Evolutionary conservation across 2,329 filamentous ascomycete species (phyloP).

Genomic region (Neoarthrinium moseri): DNA sequence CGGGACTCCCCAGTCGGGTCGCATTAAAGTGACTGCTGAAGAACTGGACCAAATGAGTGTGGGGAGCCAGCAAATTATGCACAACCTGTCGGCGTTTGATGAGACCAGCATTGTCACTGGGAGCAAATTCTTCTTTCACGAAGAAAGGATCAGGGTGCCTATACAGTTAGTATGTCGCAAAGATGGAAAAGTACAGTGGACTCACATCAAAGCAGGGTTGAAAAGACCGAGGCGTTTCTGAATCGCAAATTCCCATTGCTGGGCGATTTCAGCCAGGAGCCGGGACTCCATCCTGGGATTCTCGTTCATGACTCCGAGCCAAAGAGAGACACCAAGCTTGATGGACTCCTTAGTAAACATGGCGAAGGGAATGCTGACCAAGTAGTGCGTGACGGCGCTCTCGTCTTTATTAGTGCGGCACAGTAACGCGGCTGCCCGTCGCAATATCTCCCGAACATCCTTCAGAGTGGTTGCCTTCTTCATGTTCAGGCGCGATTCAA

Average conservation of each 20-base stretch:
- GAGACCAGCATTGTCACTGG: slow-evolving; percentile 76
- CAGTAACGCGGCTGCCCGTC: slow-evolving; percentile 81
- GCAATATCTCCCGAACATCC: slow-evolving; percentile 78
- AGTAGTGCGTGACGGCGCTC: slow-evolving; percentile 76
- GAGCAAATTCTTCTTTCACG: slow-evolving; percentile 86
- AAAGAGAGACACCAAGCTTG: slow-evolving; percentile 91
- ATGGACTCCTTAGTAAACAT: slow-evolving; percentile 95
- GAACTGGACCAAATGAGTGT: slow-evolving; percentile 83
- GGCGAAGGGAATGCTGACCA: slow-evolving; percentile 89
- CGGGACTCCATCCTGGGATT: slow-evolving; percentile 86
- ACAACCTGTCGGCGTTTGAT: slow-evolving; percentile 74
- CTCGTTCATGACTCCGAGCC: slow-evolving; percentile 96
- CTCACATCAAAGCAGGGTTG: slow-evolving; percentile 64
- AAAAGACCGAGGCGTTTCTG: slow-evolving; percentile 79
- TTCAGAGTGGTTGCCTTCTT: slow-evolving; percentile 69
- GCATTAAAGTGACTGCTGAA: slow-evolving; percentile 94
- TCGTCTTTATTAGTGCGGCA: slow-evolving; percentile 76
- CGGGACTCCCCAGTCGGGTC: slow-evolving; percentile 77
- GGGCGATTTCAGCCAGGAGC: slow-evolving; percentile 80
- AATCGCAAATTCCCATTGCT: slow-evolving; percentile 87
- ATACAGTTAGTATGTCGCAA: slow-evolving; percentile 34
- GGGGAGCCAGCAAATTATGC: slow-evolving; percentile 82
- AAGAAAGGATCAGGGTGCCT: slow-evolving; percentile 86
- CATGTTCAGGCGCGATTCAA: slow-evolving; percentile 69
- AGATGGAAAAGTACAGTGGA: too few species aligned